phyloP scores from a whole-genome alignment of 2,329 filamentous ascomycete species.

The Cladosporium halotolerans region DNA sequence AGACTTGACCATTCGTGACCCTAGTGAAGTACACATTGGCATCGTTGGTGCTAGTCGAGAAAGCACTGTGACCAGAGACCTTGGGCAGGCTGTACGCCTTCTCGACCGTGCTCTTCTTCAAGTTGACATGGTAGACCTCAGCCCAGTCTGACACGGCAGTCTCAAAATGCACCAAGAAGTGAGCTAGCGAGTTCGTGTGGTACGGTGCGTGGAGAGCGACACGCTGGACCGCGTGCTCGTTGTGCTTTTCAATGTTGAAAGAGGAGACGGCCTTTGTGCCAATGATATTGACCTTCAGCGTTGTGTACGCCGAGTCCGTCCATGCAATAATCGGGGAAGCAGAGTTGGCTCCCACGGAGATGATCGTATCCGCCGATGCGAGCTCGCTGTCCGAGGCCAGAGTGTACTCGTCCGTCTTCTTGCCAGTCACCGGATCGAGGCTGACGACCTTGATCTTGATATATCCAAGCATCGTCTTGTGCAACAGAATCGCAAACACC shows the following conservation, averaged over 20 bases:
- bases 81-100: slow-evolving; percentile 76
- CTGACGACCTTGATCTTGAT: slow-evolving; percentile 71
- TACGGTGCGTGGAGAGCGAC: slow-evolving; percentile 67
- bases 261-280: slow-evolving; percentile 40
- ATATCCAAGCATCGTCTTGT: slow-evolving; percentile 58
- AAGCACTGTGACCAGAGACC: slow-evolving; percentile 62
- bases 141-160: slow-evolving; percentile 68
- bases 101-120: slow-evolving; percentile 61
- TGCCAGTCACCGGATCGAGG: slow-evolving; percentile 67
- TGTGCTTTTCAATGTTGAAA: slow-evolving; percentile 38
- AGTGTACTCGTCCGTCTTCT: slow-evolving; percentile 62
- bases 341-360: slow-evolving; percentile 70
- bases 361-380: slow-evolving; percentile 55
- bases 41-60: slow-evolving; percentile 70
- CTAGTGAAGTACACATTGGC: slow-evolving; percentile 87
- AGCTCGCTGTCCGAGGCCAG: slow-evolving; percentile 72
- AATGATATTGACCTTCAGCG: slow-evolving; percentile 66
- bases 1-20: slow-evolving; percentile 66
- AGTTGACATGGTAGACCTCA: slow-evolving; percentile 76
- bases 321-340: slow-evolving; percentile 69
- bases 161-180: slow-evolving; percentile 79
- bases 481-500: slow-evolving; percentile 71
- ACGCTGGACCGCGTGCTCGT: slow-evolving; percentile 38
- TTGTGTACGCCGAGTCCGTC: slow-evolving; percentile 58
- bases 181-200: slow-evolving; percentile 62